phyloP scores from a whole-genome alignment of 805 yeast species.

The Blastobotrys peoriensis region DNA sequence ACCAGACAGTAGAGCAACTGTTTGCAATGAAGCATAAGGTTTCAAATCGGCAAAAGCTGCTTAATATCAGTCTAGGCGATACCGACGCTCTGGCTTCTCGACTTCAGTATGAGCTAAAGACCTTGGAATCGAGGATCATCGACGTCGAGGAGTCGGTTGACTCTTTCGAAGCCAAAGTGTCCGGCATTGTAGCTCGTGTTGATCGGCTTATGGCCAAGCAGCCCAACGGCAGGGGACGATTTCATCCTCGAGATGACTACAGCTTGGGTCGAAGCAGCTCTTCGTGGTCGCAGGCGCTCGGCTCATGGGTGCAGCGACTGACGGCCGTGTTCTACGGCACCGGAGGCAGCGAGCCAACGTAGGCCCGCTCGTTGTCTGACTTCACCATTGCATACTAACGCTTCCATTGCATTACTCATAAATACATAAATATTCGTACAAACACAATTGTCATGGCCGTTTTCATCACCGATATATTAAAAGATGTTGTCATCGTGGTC shows the following conservation, averaged over 20 bases:
- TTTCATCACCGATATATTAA: no score
- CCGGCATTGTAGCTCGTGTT: constrained; percentile 28
- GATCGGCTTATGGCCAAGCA: constrained; percentile 2
- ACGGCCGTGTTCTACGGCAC: not conserved
- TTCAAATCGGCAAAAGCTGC: not conserved
- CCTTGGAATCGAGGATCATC: constrained; percentile 52
- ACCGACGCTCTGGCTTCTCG: constrained; percentile 23
- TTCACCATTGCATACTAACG: no score
- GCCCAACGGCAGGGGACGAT: not conserved
- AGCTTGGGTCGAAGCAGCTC: not conserved
- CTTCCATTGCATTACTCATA: no score
- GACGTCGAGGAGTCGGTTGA: constrained; percentile 61
- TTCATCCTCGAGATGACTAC: not conserved
- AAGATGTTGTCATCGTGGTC: not conserved
- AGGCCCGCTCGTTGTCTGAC: no score
- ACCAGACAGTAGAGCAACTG: constrained; percentile 7
- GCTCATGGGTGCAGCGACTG: not conserved
- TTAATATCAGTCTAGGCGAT: constrained; percentile 12
- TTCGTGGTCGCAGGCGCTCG: not conserved
- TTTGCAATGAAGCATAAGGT: not conserved
- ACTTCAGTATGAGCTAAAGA: constrained; percentile 58
- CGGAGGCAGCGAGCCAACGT: not conserved
- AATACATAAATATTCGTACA: no score
- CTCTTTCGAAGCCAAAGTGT: constrained; percentile 37
- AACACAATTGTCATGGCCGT: no score